Conservation (phyloP, 345 rosid genomes). For the Limnanthes douglasii region DNA sequence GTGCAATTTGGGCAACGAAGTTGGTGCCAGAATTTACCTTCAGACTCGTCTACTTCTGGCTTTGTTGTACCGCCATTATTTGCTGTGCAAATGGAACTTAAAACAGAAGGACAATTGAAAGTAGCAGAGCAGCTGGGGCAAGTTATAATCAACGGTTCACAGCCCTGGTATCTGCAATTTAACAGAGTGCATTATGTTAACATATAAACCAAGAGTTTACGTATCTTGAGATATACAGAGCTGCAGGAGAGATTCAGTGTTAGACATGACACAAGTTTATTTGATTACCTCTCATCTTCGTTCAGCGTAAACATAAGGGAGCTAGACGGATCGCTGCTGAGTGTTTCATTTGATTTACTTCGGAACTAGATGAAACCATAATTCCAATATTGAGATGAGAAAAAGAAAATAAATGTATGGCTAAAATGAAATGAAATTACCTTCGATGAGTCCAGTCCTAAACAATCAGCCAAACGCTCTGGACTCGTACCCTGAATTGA, state of each 20-base stretch:
- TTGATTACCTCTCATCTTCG: constrained; percentile 69
- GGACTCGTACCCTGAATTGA: constrained; percentile 96
- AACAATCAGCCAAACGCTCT: constrained; percentile 83
- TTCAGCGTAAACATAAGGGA: constrained; percentile 40
- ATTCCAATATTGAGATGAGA: constrained; percentile 1
- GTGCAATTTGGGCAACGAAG: constrained; percentile 71
- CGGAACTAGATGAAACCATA: constrained; percentile 34
- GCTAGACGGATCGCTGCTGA: constrained; percentile 32
- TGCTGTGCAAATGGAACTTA: constrained; percentile 28
- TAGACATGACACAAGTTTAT: constrained; percentile 2
- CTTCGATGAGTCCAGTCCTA: constrained; percentile 96
- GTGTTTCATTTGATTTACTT: constrained; percentile 38
- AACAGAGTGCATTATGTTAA: constrained; percentile 2
- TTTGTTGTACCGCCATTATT: constrained; percentile 18
- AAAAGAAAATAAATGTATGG: background rate
- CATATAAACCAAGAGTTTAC: background rate
- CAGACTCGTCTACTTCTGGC: constrained; percentile 30
- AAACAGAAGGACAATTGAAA: constrained; percentile 61
- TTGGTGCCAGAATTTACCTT: constrained; percentile 45
- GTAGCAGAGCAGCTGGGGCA: constrained; percentile 79
- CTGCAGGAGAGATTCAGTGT: background rate
- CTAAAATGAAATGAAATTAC: constrained; percentile 21
- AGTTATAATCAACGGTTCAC: constrained; percentile 62
- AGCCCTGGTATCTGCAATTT: constrained; percentile 48
- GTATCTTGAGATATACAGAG: background rate